phyloP scores from a whole-genome alignment of 73 alveolate species.

The Breviolum minutum region DNA sequence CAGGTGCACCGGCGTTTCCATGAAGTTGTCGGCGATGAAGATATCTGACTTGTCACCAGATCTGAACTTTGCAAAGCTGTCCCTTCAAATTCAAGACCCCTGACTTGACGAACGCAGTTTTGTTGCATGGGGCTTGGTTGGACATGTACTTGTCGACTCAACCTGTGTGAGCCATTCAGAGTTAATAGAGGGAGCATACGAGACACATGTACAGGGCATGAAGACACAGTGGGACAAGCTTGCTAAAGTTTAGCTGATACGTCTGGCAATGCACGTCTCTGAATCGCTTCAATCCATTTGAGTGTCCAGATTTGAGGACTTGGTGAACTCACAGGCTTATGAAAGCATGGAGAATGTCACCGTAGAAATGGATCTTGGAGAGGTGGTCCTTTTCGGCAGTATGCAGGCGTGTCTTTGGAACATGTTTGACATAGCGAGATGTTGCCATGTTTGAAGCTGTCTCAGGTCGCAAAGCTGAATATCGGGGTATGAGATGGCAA shows the following conservation, averaged over 20 bases:
- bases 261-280: no score
- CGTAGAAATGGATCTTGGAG: constrained; percentile 33
- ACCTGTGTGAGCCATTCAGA: no score
- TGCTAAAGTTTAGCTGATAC: no score
- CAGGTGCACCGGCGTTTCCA: neutral
- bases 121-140: no score
- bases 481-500: no score
- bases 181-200: no score
- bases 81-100: neutral
- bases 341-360: neutral
- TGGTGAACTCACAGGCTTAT: neutral
- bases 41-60: constrained; percentile 1
- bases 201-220: no score
- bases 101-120: neutral
- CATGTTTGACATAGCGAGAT: no score
- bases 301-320: neutral
- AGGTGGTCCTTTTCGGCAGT: neutral
- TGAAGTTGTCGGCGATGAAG: neutral
- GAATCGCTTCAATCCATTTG: neutral
- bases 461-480: neutral
- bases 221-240: no score
- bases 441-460: neutral
- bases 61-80: neutral
- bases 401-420: neutral
- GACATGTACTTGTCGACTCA: no score